Base-by-base conservation (phyloP, 2,329 filamentous ascomycete species). In the Aureobasidium sp. region DNA sequence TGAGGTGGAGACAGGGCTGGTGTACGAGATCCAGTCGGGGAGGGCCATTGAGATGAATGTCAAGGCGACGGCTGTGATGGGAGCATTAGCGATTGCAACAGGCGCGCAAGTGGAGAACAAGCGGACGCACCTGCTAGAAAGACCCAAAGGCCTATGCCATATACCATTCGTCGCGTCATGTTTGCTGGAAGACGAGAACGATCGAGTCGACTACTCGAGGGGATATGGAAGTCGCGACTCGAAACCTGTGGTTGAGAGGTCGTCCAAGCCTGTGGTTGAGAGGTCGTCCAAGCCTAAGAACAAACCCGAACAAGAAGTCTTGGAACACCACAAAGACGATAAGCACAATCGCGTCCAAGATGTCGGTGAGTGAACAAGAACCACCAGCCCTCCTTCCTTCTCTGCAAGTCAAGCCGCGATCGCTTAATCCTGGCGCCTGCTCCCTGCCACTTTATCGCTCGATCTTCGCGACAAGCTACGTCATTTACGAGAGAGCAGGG, bases 1-100 rank as follows among this genome's bases (percentile, higher is more conserved):
- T 17, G 70, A 68, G 39, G 67, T 47, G 13, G 44, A 47, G 1
- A 26, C 23, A 9, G 44, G 44, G 5, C 26, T 29, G 13, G 44
- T 70, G 68, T 73, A 91, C 61, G 81, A 80, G 56, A 91, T 78
- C 89, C 90, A 94, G 74, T 84, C 79, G 17, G 89, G 87, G 51
- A 87, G 79, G 64, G 84, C 76, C 67, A 90, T 88, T 61, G 88
- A 83, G 44, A 84, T 80, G 59, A 92, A 78, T 27, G 88, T 89
- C 81, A 91, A 84, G 64, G 82, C 82, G 34, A 86, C 89, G 62
- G 87, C 88, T 90, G 71, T 57, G 7, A 26, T 17, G 26, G 20
- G 5, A 15, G 13, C n/a, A 13, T 44, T 29, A 57, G 57, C 59
- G 44, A 60, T 47, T 41, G 20, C 17, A 4, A 32, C 6, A 7